A percentile compares a stretch with the other conserved stretches of the same genome.
Evolutionary conservation across 192 early-diverging fungal species (phyloP).

Genomic region (Coemansia sp.): DNA sequence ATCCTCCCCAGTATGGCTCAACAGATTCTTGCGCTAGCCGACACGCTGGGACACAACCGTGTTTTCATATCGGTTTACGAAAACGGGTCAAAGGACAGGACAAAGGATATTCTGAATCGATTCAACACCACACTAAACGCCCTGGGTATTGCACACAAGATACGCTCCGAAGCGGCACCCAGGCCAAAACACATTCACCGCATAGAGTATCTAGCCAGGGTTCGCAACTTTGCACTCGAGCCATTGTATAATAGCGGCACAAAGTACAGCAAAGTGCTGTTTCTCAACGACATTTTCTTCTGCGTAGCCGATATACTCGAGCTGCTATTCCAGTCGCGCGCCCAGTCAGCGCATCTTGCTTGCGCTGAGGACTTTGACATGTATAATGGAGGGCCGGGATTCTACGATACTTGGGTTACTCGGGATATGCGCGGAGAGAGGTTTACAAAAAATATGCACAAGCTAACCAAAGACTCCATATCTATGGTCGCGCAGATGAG

Average conservation of each 20-base stretch:
- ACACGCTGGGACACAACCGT: slow-evolving; percentile 23
- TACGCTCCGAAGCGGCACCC: slow-evolving; percentile 9
- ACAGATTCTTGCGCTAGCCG: slow-evolving; percentile 32
- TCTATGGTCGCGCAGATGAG: slow-evolving; percentile 21
- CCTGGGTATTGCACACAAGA: slow-evolving; percentile 23
- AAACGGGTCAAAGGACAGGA: slow-evolving; percentile 47
- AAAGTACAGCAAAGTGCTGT: slow-evolving; percentile 33
- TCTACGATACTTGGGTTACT: slow-evolving; percentile 55
- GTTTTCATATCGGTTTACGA: slow-evolving; percentile 54
- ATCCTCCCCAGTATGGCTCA: slow-evolving; percentile 42
- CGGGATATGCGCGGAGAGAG: slow-evolving; percentile 42
- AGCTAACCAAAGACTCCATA: slow-evolving; percentile 28
- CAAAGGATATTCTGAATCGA: slow-evolving; percentile 34
- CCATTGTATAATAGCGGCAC: slow-evolving; percentile 19
- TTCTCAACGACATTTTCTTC: slow-evolving; percentile 52
- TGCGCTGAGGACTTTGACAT: slow-evolving; percentile 53
- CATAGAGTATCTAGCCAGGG: slow-evolving; percentile 49
- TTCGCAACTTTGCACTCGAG: slow-evolving; percentile 51
- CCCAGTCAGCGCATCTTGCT: slow-evolving; percentile 44
- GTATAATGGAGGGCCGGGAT: slow-evolving; percentile 19
- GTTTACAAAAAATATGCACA: slow-evolving; percentile 26
- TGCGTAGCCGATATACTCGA: slow-evolving; percentile 54
- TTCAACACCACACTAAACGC: slow-evolving; percentile 7
- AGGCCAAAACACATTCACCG: slow-evolving; percentile 21
- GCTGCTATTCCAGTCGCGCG: slow-evolving; percentile 41